Conservation (phyloP, 1,139 yeast genomes). For the Geotrichum carabidarum region DNA sequence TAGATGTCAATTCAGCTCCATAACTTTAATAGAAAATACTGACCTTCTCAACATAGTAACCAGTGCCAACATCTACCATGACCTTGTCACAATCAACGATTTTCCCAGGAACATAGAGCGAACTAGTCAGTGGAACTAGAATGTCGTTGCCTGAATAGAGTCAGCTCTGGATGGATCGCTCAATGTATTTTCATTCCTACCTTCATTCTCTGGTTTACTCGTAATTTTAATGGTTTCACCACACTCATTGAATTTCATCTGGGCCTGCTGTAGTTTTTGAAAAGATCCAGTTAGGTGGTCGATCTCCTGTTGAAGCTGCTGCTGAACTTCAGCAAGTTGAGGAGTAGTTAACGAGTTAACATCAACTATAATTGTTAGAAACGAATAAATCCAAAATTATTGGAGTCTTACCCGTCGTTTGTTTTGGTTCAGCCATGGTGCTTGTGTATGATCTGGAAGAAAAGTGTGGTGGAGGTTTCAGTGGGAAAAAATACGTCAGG, state of each 20-base stretch:
- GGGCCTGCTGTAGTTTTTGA: conserved; percentile 80
- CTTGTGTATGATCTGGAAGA: not conserved
- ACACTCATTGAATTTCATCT: conserved; percentile 77
- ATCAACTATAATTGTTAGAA: conserved; percentile 40
- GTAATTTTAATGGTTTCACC: conserved; percentile 60
- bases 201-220: conserved; percentile 43
- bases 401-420: conserved; percentile 10
- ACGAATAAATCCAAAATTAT: not conserved
- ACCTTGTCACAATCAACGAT: conserved; percentile 44
- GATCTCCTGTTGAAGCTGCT: conserved; percentile 77
- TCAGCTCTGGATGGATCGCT: not conserved
- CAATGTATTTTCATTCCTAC: conserved; percentile 18
- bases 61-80: conserved; percentile 94
- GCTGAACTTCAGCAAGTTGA: conserved; percentile 78
- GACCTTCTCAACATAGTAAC: conserved; percentile 80
- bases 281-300: conserved; percentile 81
- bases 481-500: not conserved
- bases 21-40: conserved; percentile 3
- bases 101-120: conserved; percentile 84
- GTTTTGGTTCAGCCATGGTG: conserved; percentile 12
- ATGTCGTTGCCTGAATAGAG: conserved; percentile 43
- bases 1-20: not conserved
- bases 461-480: conserved; percentile 1
- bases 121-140: conserved; percentile 82
- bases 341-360: conserved; percentile 69